These are phyloP conservation scores for Fusarium xyrophilum DNA, from an alignment of 2,329 filamentous ascomycete genomes.

Conservation along the genomic window DNA sequence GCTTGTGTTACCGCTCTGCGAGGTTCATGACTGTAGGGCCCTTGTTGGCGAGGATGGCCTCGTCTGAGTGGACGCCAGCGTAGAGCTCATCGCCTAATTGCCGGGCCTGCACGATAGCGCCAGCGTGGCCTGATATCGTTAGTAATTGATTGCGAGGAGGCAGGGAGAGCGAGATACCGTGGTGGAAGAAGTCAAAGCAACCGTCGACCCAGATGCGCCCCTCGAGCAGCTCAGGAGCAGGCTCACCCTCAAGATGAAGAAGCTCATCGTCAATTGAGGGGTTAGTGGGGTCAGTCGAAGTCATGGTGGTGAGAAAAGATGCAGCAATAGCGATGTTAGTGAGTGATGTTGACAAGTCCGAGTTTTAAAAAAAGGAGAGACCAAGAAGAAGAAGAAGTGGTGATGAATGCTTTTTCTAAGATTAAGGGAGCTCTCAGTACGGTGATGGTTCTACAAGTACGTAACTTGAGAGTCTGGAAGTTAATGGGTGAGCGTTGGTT, in stretches of 20 bases:
- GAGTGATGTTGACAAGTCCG: not conserved
- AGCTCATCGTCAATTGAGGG: constrained; percentile 36
- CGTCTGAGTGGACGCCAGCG: constrained; percentile 94
- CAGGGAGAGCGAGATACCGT: constrained; percentile 63
- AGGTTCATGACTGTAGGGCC: constrained; percentile 97
- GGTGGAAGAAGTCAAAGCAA: constrained; percentile 99
- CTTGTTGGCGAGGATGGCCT: constrained; percentile 95
- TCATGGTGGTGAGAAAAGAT: constrained; percentile 19
- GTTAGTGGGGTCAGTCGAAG: constrained; percentile 36
- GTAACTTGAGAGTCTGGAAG: constrained; percentile 26
- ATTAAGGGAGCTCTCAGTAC: constrained; percentile 9
- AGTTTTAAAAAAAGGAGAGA: not conserved
- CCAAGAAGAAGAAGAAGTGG: not conserved
- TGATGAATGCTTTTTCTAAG: constrained; percentile 9
- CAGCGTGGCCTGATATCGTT: constrained; percentile 77
- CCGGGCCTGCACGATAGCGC: constrained; percentile 94
- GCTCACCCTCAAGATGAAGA: constrained; percentile 50
- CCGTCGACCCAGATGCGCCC: constrained; percentile 97
- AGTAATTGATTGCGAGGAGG: not conserved
- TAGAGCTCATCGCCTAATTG: constrained; percentile 87
- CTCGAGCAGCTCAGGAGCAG: constrained; percentile 63
- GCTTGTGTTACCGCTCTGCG: constrained; percentile 71
- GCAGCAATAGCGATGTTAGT: not conserved
- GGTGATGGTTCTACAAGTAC: not conserved
- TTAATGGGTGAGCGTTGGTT: not conserved